Conservation (phyloP, 441 rosid species). For the Corymbia citriodora region DNA sequence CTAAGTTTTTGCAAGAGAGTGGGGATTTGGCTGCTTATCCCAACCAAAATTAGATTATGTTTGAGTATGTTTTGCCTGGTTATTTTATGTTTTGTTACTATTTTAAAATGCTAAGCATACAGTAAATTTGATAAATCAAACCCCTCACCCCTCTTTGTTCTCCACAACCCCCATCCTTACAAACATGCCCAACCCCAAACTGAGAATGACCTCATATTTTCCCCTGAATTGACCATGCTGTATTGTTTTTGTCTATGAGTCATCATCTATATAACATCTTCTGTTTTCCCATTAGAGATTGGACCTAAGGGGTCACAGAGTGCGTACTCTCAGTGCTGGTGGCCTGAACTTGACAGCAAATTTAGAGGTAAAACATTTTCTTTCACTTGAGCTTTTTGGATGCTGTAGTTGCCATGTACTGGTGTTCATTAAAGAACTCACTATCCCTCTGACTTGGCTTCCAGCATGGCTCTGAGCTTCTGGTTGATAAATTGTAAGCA, state of each 20-base stretch:
- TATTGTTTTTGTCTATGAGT: constrained; percentile 3
- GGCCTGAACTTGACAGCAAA: constrained; percentile 82
- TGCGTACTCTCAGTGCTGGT: constrained; percentile 71
- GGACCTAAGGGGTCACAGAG: constrained; percentile 97
- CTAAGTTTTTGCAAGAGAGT: neutral
- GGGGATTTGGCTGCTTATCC: neutral
- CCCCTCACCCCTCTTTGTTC: neutral
- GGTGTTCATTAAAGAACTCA: neutral
- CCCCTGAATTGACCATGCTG: neutral
- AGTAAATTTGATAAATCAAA: neutral
- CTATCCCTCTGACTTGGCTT: neutral
- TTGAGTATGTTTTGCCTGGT: neutral
- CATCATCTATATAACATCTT: constrained; percentile 2
- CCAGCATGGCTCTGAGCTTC: neutral
- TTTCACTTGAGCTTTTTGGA: neutral
- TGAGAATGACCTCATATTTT: neutral
- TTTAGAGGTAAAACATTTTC: constrained; percentile 56
- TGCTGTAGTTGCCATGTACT: neutral
- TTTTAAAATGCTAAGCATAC: neutral
- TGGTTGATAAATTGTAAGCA: neutral
- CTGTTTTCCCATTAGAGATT: constrained; percentile 51
- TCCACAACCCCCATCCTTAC: neutral
- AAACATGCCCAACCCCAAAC: neutral
- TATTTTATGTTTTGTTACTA: neutral
- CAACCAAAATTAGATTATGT: neutral